These are phyloP conservation scores for Citrus sp. DNA, from an alignment of 345 rosid genomes.

Conservation along the genomic window DNA sequence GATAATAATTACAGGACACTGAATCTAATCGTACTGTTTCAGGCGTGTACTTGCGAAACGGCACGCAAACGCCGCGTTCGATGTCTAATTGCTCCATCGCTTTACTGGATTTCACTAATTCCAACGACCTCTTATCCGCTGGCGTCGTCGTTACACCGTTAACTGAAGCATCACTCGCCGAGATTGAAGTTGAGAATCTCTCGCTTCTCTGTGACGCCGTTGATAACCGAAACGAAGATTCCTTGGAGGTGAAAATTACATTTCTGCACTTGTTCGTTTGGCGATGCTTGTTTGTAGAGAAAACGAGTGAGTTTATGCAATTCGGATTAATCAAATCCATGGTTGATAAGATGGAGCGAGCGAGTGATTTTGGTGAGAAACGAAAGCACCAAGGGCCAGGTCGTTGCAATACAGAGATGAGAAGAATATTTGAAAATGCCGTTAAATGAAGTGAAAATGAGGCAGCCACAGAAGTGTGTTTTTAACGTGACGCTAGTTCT, in stretches of 20 bases:
- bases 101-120: conserved; percentile 36
- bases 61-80: conserved; percentile 96
- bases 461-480: background rate
- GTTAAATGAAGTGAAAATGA: background rate
- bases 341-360: background rate
- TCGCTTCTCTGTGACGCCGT: background rate
- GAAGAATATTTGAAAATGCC: background rate
- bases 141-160: background rate
- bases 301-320: conserved; percentile 1
- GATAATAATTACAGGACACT: background rate
- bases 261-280: background rate
- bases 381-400: too few relatives aligned
- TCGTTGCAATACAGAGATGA: background rate
- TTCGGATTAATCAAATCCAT: conserved; percentile 7
- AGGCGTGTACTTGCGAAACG: conserved; percentile 95
- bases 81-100: conserved; percentile 91
- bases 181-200: background rate
- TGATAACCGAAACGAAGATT: background rate
- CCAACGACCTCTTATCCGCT: background rate
- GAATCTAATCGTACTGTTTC: conserved; percentile 60
- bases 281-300: background rate
- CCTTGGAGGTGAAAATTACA: background rate
- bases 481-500: background rate
- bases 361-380: background rate
- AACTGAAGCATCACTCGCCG: background rate